Evolutionary conservation across 1,284 basidiomycete species (phyloP).

Genomic region (Marasmius oreades): DNA sequence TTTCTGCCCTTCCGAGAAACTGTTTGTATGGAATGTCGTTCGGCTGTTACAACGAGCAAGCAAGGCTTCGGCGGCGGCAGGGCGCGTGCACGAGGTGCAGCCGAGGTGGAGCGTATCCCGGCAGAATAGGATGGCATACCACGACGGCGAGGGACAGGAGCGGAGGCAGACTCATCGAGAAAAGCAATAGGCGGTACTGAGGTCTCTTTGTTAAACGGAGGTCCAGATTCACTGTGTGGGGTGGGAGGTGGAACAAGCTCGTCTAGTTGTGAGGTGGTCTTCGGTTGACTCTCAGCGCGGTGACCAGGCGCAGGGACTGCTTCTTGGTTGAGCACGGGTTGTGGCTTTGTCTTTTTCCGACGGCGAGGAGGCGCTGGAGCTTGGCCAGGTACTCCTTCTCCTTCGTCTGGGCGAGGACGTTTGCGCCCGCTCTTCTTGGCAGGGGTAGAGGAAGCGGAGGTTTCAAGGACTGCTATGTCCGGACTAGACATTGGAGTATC

Average conservation of each 20-base stretch:
- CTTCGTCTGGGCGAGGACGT: not conserved
- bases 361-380: too few relatives aligned
- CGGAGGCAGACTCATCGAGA: slow-evolving; percentile 1
- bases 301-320: not conserved
- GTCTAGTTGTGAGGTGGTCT: not conserved
- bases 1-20: slow-evolving; percentile 6
- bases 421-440: not conserved
- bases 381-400: not conserved
- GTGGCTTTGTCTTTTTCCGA: too few relatives aligned
- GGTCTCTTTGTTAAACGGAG: not conserved
- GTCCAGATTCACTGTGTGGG: not conserved
- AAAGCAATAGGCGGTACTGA: not conserved
- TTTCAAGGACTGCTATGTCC: slow-evolving; percentile 15
- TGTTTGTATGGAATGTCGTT: not conserved
- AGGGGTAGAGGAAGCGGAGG: not conserved
- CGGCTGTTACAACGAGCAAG: slow-evolving; percentile 8
- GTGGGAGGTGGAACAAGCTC: not conserved
- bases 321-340: not conserved
- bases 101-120: not conserved
- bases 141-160: not conserved
- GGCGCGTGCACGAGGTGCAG: not conserved
- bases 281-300: not conserved
- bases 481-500: slow-evolving; percentile 23
- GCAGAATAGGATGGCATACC: not conserved
- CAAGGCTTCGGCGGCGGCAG: slow-evolving; percentile 34